Evolutionary conservation across 2,329 filamentous ascomycete genomes (phyloP).

Genomic region (Blastomyces parvus): DNA sequence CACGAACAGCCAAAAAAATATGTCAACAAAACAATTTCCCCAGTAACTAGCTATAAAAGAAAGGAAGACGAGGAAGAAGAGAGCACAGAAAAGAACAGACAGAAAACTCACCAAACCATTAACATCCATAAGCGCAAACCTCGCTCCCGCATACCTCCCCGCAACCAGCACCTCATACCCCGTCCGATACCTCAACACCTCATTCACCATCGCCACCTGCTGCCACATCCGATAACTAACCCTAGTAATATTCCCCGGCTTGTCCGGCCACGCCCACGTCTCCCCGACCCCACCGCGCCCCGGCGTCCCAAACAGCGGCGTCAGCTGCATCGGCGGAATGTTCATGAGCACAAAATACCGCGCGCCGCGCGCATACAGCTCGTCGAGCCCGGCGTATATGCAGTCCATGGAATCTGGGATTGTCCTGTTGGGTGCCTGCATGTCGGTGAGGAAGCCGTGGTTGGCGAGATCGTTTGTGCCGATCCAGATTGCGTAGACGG

Average conservation of each 20-base stretch:
- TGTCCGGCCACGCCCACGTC: conserved; percentile 41
- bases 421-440: conserved; percentile 49
- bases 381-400: conserved; percentile 54
- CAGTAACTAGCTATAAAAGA: conserved; percentile 3
- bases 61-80: not conserved
- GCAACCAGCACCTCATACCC: conserved; percentile 30
- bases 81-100: too few species aligned
- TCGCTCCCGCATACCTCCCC: conserved; percentile 41
- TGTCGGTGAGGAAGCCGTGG: conserved; percentile 56
- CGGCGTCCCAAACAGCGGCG: conserved; percentile 54
- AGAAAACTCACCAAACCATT: conserved; percentile 44
- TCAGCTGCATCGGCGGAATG: conserved; percentile 53
- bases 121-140: conserved; percentile 58
- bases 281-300: conserved; percentile 36
- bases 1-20: not conserved
- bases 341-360: conserved; percentile 68
- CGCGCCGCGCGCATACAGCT: conserved; percentile 55
- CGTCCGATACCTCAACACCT: conserved; percentile 43
- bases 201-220: conserved; percentile 43
- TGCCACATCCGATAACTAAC: conserved; percentile 45
- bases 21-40: not conserved
- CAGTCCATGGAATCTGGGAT: conserved; percentile 59
- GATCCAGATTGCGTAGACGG: conserved; percentile 69
- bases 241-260: conserved; percentile 42
- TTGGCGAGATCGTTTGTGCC: conserved; percentile 69